Evolutionary conservation across 441 rosid genomes (phyloP).

Genomic region (Breynia disticha): DNA sequence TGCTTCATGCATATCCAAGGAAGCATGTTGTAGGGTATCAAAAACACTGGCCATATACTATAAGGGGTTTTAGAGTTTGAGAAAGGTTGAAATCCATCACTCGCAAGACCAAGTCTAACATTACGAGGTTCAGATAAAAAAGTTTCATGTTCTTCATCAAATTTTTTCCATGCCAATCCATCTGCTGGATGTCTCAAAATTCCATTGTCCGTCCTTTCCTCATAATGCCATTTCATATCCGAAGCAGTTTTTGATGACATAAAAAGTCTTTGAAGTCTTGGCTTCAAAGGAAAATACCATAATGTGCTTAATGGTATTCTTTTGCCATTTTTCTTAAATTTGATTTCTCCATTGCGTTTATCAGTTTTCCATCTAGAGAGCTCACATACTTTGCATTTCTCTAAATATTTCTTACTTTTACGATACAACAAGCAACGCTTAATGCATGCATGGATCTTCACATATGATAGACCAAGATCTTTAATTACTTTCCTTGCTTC

Average conservation of each 20-base stretch:
- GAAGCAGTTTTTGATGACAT: neutral
- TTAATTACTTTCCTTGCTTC: neutral
- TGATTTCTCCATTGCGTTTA: neutral
- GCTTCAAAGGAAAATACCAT: neutral
- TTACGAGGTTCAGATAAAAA: slow-evolving; percentile 1
- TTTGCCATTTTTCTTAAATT: neutral
- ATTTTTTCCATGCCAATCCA: too few species aligned
- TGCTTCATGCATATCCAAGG: slow-evolving; percentile 5
- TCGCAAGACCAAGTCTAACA: slow-evolving; percentile 4
- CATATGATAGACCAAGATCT: slow-evolving; percentile 1
- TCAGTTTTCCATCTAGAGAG: neutral
- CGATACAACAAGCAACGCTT: neutral
- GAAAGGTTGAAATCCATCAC: slow-evolving; percentile 8
- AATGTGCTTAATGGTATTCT: neutral
- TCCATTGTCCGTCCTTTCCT: neutral
- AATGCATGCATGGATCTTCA: neutral
- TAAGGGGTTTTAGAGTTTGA: neutral
- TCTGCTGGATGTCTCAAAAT: neutral
- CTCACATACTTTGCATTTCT: neutral
- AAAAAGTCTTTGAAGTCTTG: neutral
- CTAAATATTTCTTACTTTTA: neutral
- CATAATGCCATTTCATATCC: slow-evolving; percentile 2
- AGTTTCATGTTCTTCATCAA: too few species aligned
- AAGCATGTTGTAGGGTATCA: slow-evolving; percentile 1
- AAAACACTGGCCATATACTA: neutral